These are phyloP conservation scores for Pseudoscleropodium purum DNA, from an alignment of 225 moss, liverwort and hornwort genomes.

Conservation along the genomic window DNA sequence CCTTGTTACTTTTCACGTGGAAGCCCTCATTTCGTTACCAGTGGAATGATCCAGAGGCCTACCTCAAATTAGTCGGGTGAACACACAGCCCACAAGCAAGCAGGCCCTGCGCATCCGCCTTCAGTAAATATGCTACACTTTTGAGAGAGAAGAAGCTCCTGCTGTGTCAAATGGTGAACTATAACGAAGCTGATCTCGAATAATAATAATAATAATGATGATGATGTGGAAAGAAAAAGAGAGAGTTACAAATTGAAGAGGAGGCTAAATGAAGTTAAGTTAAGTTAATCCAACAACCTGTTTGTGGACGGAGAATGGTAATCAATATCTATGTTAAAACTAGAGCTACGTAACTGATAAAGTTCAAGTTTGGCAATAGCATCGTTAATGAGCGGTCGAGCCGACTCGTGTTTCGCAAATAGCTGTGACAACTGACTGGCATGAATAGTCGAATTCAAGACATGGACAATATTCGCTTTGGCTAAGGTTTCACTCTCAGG, in stretches of 20 bases:
- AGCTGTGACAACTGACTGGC: conserved; percentile 24
- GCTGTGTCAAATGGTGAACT: background rate
- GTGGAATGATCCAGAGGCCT: background rate
- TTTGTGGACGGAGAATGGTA: background rate
- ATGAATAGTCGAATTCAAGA: conserved; percentile 21
- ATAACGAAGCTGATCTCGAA: background rate
- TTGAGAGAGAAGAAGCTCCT: background rate
- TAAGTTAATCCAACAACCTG: background rate
- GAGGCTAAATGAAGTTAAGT: background rate
- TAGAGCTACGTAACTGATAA: conserved; percentile 15
- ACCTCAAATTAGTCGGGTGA: background rate
- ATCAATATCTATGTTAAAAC: conserved; percentile 13
- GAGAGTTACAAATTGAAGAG: background rate
- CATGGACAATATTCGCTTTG: background rate
- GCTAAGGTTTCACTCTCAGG: conserved; percentile 22
- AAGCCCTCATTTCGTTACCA: background rate
- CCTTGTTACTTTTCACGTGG: background rate
- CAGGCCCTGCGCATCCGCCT: background rate
- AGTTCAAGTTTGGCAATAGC: conserved; percentile 37
- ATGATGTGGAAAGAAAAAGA: background rate
- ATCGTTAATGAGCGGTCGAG: conserved; percentile 12
- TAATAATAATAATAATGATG: background rate
- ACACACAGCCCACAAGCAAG: background rate
- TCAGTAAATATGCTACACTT: conserved; percentile 4
- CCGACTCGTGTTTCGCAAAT: conserved; percentile 22